Percentiles rank a stretch among this genome's conserved stretches.
These are phyloP conservation scores for Venturia oleaginea DNA, from an alignment of 2,329 filamentous ascomycete species.

Conservation along the genomic window DNA sequence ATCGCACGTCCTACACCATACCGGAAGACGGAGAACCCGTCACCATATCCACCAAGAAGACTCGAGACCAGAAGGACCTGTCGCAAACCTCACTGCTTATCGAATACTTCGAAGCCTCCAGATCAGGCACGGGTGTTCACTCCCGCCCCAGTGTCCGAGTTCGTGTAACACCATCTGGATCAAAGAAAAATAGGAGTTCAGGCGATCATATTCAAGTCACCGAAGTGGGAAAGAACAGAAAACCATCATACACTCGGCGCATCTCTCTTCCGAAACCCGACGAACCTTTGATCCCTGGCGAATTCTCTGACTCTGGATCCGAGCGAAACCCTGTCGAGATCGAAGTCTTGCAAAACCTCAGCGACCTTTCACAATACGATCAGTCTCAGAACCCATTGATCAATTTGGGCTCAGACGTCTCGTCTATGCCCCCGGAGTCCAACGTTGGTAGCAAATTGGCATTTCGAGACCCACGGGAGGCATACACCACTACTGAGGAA, in stretches of 20 bases:
- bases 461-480: slow-evolving; percentile 36
- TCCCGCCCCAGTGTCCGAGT: slow-evolving; percentile 76
- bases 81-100: slow-evolving; percentile 89
- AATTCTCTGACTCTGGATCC: slow-evolving; percentile 17
- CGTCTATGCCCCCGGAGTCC: slow-evolving; percentile 66
- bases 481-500: slow-evolving; percentile 43
- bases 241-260: slow-evolving; percentile 58
- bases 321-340: slow-evolving; percentile 71
- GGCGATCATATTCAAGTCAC: slow-evolving; percentile 78
- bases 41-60: slow-evolving; percentile 75
- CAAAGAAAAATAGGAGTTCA: slow-evolving; percentile 39
- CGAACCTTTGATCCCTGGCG: slow-evolving; percentile 22
- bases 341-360: slow-evolving; percentile 63
- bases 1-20: slow-evolving; percentile 66
- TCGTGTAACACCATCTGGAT: slow-evolving; percentile 66
- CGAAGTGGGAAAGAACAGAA: slow-evolving; percentile 62
- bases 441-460: slow-evolving; percentile 47
- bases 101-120: slow-evolving; percentile 86
- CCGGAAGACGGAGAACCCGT: slow-evolving; percentile 84
- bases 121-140: slow-evolving; percentile 47
- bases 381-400: slow-evolving; percentile 53
- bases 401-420: slow-evolving; percentile 72
- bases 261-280: slow-evolving; percentile 51
- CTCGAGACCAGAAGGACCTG: slow-evolving; percentile 39
- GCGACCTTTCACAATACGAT: slow-evolving; percentile 59